Conservation (phyloP, 306 rosid species). For the Cicer bijugum region DNA sequence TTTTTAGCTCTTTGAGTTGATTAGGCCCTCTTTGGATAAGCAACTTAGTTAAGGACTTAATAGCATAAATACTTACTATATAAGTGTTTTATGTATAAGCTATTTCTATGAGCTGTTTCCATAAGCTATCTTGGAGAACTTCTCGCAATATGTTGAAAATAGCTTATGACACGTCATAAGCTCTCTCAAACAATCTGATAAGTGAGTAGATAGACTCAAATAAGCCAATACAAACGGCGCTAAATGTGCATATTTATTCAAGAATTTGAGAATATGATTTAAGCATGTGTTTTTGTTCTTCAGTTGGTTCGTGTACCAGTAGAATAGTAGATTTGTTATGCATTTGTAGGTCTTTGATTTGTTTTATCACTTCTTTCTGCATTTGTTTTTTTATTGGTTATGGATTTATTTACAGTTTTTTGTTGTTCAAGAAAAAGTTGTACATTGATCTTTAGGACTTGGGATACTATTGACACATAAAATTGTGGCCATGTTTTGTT, state of each 20-base stretch:
- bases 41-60: too few relatives aligned
- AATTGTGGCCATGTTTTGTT: slow-evolving; percentile 14
- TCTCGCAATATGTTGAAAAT: too few relatives aligned
- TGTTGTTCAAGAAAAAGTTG: not conserved
- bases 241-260: not conserved
- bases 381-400: not conserved
- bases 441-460: not conserved
- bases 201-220: too few relatives aligned
- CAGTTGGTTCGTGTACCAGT: not conserved
- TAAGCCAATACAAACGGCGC: too few relatives aligned
- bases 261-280: slow-evolving; percentile 26
- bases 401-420: not conserved
- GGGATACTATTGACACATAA: not conserved
- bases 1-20: not conserved
- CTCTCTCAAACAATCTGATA: too few relatives aligned
- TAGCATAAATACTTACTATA: too few relatives aligned
- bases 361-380: slow-evolving; percentile 1
- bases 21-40: not conserved
- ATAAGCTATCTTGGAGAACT: too few relatives aligned
- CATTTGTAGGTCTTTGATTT: slow-evolving; percentile 22
- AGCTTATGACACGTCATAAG: too few relatives aligned
- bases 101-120: too few relatives aligned
- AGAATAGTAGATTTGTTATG: slow-evolving; percentile 15
- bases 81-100: too few relatives aligned
- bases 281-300: not conserved